Evolutionary conservation across 176 grass and related monocot genomes (phyloP).

Genomic region (Phoenix dactylifera): DNA sequence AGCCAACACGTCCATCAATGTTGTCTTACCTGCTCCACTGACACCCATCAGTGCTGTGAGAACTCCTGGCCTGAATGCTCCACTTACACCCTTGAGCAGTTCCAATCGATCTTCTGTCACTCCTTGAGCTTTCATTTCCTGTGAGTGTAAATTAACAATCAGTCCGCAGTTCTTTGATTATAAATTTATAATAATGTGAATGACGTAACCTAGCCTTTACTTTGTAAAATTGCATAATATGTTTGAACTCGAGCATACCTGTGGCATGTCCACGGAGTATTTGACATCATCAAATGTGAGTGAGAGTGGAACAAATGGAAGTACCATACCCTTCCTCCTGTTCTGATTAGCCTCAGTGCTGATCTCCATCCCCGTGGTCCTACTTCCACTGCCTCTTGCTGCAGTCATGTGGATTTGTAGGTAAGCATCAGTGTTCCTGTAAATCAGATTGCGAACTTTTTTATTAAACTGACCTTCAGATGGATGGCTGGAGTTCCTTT

Average conservation of each 20-base stretch:
- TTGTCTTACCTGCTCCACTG: constrained; percentile 55
- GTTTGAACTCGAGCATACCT: constrained; percentile 7
- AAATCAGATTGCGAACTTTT: not conserved
- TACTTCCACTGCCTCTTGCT: constrained; percentile 11
- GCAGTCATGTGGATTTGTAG: constrained; percentile 1
- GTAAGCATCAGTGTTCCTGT: not conserved
- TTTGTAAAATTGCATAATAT: no score
- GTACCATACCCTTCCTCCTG: constrained; percentile 35
- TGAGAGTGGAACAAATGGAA: constrained; percentile 42
- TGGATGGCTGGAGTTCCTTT: not conserved
- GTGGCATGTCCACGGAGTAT: constrained; percentile 53
- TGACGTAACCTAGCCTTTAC: no score
- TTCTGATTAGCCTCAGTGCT: not conserved
- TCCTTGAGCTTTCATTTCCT: constrained; percentile 44
- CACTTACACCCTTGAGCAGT: constrained; percentile 42
- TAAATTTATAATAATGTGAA: no score
- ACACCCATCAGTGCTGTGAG: constrained; percentile 55
- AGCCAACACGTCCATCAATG: constrained; percentile 51
- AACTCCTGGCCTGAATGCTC: constrained; percentile 43
- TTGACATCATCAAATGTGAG: constrained; percentile 38
- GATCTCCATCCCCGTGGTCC: no score
- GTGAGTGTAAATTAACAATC: not conserved
- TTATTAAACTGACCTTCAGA: not conserved
- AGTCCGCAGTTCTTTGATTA: no score
- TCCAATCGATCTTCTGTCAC: constrained; percentile 27